Base-by-base conservation (phyloP, 768 basidiomycete genomes). In the Kockovaella imperatae region DNA sequence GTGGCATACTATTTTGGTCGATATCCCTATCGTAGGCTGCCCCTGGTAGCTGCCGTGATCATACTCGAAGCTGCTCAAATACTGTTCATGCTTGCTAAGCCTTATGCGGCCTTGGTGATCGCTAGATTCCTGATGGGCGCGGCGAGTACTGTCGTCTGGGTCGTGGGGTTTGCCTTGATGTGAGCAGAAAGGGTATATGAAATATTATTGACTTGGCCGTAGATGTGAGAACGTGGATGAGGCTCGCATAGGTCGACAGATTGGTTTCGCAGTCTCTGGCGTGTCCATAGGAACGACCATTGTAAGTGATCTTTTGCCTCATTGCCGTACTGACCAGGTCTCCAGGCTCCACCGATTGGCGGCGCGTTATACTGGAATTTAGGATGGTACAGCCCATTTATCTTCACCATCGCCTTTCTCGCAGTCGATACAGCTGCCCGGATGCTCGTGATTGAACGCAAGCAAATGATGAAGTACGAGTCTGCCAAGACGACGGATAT, bases 381-480 rank as follows among this genome's bases (percentile, higher is more conserved):
- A 13, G 67, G 67, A 26, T 68, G 67, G 67, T 40, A 68, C 28
- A 56, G 63, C 2, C 67, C 67, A 3, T 63, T 61, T 49, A 56
- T 68, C 23, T 66, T 68, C 42, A 52, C 49, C 42, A 66, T 68
- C 42, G 51, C 57, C 44, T 38, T 59, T 35, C 52, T 45, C n/a
- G 52, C 43, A 1, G 32, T 60, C 24, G 67, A 68, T 45, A 50
- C 63, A 17, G 30, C 66, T 24, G 50, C 50, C 4, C 60, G 67
- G 3, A 36, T 68, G 4, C 46, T 65, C 18, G 54, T 68, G 28
- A 46, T 68, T 24, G 66, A 68, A 35, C 57, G 54, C 26, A 60
- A 57, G 24, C 52, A 62, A 14, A 28, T 59, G 4, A 17, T 35
- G 20, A 18, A 47, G 28, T 54, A 42, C 35, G 40, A 47, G 10